Percentiles rank a stretch among this genome's conserved stretches.
phyloP scores from a whole-genome alignment of 495 filamentous ascomycete genomes.

The Wilcoxina mikolae region DNA sequence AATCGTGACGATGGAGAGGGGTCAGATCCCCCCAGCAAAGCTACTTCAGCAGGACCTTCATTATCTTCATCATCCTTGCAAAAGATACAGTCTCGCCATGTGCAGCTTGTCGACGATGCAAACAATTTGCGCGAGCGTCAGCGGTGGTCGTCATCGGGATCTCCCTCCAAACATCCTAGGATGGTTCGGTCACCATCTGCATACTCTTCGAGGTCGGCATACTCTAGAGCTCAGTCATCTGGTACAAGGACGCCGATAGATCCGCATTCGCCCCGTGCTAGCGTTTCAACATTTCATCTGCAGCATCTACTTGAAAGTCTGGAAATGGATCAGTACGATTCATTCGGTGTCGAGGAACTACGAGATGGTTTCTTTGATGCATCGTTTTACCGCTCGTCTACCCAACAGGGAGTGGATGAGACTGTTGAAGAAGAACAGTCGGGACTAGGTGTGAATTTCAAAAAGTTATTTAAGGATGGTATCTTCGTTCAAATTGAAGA shows the following conservation, averaged over 20 bases:
- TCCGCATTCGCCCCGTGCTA: slow-evolving; percentile 21
- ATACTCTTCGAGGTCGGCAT: slow-evolving; percentile 3
- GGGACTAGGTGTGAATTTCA: slow-evolving; percentile 26
- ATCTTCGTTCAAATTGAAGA: slow-evolving; percentile 8
- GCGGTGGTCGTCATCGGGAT: neutral
- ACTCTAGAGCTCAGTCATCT: slow-evolving; percentile 10
- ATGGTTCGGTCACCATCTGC: slow-evolving; percentile 6
- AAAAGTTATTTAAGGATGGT: slow-evolving; percentile 4
- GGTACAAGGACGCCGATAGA: slow-evolving; percentile 25
- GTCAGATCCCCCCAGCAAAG: too few relatives aligned
- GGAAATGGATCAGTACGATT: slow-evolving; percentile 33
- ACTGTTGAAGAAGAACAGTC: slow-evolving; percentile 30
- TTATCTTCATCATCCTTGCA: neutral
- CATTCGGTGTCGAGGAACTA: slow-evolving; percentile 40
- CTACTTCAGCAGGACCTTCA: neutral
- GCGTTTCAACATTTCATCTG: slow-evolving; percentile 30
- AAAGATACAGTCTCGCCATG: neutral
- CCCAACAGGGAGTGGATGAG: slow-evolving; percentile 27
- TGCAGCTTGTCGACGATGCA: neutral
- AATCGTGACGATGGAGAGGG: too few relatives aligned
- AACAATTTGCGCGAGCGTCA: slow-evolving; percentile 3
- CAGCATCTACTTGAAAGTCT: slow-evolving; percentile 31
- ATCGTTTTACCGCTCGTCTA: slow-evolving; percentile 36
- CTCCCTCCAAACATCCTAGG: neutral
- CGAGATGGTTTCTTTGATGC: slow-evolving; percentile 49